Conservation (phyloP, 75 land plant genomes). For the Cunninghamia lanceolata region DNA sequence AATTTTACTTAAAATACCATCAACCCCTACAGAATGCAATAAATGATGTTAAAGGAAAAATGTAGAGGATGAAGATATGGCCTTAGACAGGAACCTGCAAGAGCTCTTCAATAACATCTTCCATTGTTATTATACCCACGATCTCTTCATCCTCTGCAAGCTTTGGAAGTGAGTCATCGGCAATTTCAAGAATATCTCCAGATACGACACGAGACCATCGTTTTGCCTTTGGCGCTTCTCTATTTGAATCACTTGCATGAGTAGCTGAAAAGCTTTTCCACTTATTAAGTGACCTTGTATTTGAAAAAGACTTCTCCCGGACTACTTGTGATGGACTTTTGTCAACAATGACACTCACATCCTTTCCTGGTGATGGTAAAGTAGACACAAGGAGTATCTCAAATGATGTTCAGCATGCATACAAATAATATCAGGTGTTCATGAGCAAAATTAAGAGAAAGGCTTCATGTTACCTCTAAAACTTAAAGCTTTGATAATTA, state of each 20-base stretch:
- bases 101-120: conserved; percentile 73
- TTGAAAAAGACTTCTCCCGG: conserved; percentile 25
- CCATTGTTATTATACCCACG: conserved; percentile 68
- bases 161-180: conserved; percentile 44
- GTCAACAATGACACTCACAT: conserved; percentile 46
- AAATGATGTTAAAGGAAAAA: background rate
- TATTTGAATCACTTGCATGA: conserved; percentile 9
- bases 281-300: conserved; percentile 24
- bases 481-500: background rate
- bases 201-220: conserved; percentile 54
- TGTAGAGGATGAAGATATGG: background rate
- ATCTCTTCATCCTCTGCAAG: conserved; percentile 74
- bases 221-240: conserved; percentile 29
- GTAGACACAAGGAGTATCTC: background rate
- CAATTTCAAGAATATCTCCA: conserved; percentile 62
- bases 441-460: background rate
- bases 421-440: background rate
- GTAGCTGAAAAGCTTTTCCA: conserved; percentile 49
- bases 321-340: conserved; percentile 15
- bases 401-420: background rate
- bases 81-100: conserved; percentile 39
- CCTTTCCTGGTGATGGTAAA: conserved; percentile 17
- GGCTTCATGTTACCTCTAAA: background rate
- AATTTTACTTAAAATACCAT: too few species aligned
- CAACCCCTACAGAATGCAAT: background rate